These are phyloP conservation scores for Backusella liffmaniae DNA, from an alignment of 192 early-diverging fungal genomes.

Conservation along the genomic window DNA sequence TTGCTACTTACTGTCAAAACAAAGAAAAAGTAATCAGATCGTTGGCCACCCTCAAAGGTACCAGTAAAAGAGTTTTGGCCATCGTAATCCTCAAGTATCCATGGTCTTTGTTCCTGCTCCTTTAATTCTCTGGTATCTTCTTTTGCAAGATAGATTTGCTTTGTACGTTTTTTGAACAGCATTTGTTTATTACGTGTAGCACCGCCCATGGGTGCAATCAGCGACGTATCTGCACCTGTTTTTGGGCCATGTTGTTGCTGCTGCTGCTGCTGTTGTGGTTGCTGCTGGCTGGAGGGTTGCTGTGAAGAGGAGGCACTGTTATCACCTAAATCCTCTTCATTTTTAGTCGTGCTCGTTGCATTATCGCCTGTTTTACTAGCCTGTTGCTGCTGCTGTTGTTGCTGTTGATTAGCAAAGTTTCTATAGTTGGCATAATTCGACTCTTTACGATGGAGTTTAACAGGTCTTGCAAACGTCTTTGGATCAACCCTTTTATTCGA, in stretches of 20 bases:
- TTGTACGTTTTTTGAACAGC: slow-evolving; percentile 79
- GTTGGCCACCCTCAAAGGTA: slow-evolving; percentile 68
- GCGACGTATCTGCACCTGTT: slow-evolving; percentile 55
- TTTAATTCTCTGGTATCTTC: slow-evolving; percentile 69
- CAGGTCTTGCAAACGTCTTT: slow-evolving; percentile 55
- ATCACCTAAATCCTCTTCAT: slow-evolving; percentile 3
- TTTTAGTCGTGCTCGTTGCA: background rate
- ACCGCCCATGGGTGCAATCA: slow-evolving; percentile 73
- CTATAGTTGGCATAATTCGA: slow-evolving; percentile 19
- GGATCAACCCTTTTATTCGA: slow-evolving; percentile 51
- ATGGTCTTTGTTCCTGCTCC: slow-evolving; percentile 72
- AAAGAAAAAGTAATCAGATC: slow-evolving; percentile 69
- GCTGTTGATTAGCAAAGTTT: background rate
- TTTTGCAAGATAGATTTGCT: slow-evolving; percentile 73
- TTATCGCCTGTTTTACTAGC: background rate
- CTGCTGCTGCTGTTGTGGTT: background rate
- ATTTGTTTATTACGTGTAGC: slow-evolving; percentile 76
- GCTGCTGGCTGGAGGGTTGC: background rate
- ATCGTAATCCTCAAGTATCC: slow-evolving; percentile 78
- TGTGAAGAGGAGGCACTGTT: background rate
- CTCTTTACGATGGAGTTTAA: slow-evolving; percentile 53
- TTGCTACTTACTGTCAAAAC: slow-evolving; percentile 47
- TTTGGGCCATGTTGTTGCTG: slow-evolving; percentile 35
- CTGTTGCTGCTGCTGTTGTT: background rate
- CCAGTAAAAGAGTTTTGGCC: slow-evolving; percentile 65